Conservation (phyloP, 129 eudicot genomes). For the Pseudognaphalium luteoalbum region DNA sequence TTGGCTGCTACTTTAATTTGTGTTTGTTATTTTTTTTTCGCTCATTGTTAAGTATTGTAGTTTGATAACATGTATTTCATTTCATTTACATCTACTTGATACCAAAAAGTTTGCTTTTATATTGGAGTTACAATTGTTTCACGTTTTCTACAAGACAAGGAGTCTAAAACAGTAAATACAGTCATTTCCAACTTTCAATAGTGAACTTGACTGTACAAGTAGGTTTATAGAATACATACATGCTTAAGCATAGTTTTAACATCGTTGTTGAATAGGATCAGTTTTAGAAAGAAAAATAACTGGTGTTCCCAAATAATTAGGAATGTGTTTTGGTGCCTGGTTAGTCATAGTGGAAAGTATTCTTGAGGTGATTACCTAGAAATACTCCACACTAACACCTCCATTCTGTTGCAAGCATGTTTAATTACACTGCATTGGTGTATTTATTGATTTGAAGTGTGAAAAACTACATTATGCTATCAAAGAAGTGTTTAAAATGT, state of each 20-base stretch:
- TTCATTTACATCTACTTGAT: neutral
- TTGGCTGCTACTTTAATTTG: slow-evolving; percentile 25
- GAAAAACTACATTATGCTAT: too few species aligned
- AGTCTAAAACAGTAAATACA: neutral
- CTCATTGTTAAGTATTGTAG: neutral
- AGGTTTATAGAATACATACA: neutral
- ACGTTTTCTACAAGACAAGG: neutral
- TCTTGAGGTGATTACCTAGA: neutral
- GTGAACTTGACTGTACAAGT: slow-evolving; percentile 12
- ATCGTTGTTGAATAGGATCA: neutral
- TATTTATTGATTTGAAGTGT: neutral
- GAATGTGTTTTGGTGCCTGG: neutral
- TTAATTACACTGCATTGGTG: neutral
- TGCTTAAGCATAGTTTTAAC: neutral
- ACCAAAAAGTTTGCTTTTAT: neutral
- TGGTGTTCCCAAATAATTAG: neutral
- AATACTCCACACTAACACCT: neutral
- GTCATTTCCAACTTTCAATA: neutral
- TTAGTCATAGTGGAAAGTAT: neutral
- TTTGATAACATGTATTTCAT: neutral
- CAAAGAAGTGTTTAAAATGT: too few species aligned
- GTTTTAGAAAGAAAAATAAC: neutral
- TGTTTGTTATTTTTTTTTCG: slow-evolving; percentile 7
- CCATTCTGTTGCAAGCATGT: neutral
- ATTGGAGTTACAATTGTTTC: neutral